Evolutionary conservation across 345 rosid genomes (phyloP).

Genomic region (Arabidopsis suecica): DNA sequence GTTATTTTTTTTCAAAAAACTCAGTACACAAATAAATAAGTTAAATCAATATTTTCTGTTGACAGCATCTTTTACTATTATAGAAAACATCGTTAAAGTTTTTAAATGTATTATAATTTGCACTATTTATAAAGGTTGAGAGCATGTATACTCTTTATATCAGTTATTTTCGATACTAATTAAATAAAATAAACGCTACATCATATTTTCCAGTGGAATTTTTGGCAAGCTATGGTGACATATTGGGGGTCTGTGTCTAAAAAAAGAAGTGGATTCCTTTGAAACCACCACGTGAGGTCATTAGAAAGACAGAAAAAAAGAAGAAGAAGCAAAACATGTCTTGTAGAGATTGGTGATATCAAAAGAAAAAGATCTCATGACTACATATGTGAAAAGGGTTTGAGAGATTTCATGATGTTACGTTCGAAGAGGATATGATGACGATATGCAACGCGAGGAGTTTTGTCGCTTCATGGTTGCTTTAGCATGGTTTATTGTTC

Average conservation of each 20-base stretch:
- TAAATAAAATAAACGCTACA: neutral
- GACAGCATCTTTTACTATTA: neutral
- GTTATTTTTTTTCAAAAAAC: neutral
- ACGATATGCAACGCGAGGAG: slow-evolving; percentile 5
- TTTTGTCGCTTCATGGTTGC: slow-evolving; percentile 23
- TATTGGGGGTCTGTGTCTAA: slow-evolving; percentile 3
- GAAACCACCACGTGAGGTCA: slow-evolving; percentile 35
- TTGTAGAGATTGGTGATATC: slow-evolving; percentile 25
- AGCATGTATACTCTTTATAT: neutral
- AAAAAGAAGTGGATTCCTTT: slow-evolving; percentile 30
- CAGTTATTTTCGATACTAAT: neutral
- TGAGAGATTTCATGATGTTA: slow-evolving; percentile 30
- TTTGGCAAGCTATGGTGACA: slow-evolving; percentile 26
- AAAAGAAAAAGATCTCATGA: slow-evolving; percentile 30
- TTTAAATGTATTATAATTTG: neutral
- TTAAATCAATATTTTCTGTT: neutral
- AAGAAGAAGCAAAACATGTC: slow-evolving; percentile 8
- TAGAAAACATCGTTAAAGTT: neutral
- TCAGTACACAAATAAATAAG: neutral
- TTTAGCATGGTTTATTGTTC: neutral
- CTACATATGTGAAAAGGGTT: slow-evolving; percentile 16
- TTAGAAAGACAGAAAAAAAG: neutral
- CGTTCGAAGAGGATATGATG: slow-evolving; percentile 25
- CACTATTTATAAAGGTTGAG: neutral
- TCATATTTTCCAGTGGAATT: slow-evolving; percentile 12